phyloP scores from a whole-genome alignment of 2,329 filamentous ascomycete species.

The Scedosporium dehoogii region DNA sequence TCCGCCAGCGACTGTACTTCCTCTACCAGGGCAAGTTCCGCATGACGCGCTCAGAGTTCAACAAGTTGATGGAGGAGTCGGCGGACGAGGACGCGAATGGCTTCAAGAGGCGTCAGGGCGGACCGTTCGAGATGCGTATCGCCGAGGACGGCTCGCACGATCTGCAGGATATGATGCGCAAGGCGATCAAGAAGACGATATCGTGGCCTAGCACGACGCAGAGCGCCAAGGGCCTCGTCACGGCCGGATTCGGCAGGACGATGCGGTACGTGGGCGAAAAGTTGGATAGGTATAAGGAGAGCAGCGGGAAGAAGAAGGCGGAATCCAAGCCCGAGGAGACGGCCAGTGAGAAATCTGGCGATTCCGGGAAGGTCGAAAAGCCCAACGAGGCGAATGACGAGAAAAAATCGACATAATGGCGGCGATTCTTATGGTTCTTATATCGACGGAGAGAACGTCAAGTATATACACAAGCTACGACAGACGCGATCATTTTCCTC shows the following conservation, averaged over 20 bases:
- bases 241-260: constrained; percentile 60
- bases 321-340: background rate
- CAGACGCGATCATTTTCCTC: background rate
- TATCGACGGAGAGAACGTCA: too few species aligned
- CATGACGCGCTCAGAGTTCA: constrained; percentile 76
- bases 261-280: constrained; percentile 78
- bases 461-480: too few species aligned
- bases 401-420: background rate
- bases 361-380: background rate
- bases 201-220: constrained; percentile 87
- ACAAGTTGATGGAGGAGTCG: constrained; percentile 70
- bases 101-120: constrained; percentile 66
- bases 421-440: too few species aligned
- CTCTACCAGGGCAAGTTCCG: constrained; percentile 85
- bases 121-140: constrained; percentile 79
- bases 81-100: constrained; percentile 59
- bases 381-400: background rate
- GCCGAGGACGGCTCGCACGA: constrained; percentile 57
- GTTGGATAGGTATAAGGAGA: constrained; percentile 51
- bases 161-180: constrained; percentile 60
- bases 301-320: constrained; percentile 17
- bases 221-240: constrained; percentile 74
- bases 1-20: constrained; percentile 86
- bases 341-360: background rate
- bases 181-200: constrained; percentile 78